Evolutionary conservation across 768 basidiomycete genomes (phyloP).

Genomic region (Serpula lacrymans): DNA sequence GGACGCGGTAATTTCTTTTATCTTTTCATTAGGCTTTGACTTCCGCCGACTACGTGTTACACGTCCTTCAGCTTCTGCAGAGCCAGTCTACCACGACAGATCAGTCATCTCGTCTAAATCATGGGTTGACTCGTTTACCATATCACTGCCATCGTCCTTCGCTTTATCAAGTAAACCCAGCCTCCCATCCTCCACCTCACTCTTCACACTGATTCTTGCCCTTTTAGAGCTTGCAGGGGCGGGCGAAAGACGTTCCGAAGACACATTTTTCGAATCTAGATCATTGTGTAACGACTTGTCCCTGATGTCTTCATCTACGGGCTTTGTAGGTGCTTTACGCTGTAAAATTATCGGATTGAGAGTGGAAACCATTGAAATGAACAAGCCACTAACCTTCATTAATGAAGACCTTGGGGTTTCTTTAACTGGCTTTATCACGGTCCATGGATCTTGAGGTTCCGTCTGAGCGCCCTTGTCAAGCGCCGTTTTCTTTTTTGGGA

Average conservation of each 20-base stretch:
- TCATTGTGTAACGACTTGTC: slow-evolving; percentile 15
- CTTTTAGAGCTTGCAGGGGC: slow-evolving; percentile 28
- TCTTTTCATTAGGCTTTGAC: slow-evolving; percentile 13
- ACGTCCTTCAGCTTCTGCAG: slow-evolving; percentile 13
- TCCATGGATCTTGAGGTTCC: slow-evolving; percentile 14
- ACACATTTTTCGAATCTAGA: slow-evolving; percentile 7
- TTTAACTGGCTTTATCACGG: slow-evolving; percentile 11
- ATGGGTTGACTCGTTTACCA: neutral
- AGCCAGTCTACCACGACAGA: slow-evolving; percentile 1
- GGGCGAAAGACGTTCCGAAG: slow-evolving; percentile 11
- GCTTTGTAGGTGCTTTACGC: slow-evolving; percentile 27
- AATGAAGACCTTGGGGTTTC: slow-evolving; percentile 16
- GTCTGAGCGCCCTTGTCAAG: slow-evolving; percentile 26
- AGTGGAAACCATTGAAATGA: neutral
- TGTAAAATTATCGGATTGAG: slow-evolving; percentile 12
- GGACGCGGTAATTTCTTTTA: slow-evolving; percentile 10
- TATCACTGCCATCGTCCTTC: slow-evolving; percentile 13
- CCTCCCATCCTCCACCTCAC: slow-evolving; percentile 21
- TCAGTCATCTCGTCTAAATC: neutral
- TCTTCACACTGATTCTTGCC: slow-evolving; percentile 23
- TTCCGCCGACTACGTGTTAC: slow-evolving; percentile 22
- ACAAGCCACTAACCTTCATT: slow-evolving; percentile 16
- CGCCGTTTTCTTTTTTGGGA: slow-evolving; percentile 13
- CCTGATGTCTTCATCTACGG: slow-evolving; percentile 14
- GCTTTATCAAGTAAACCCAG: slow-evolving; percentile 5